These are phyloP conservation scores for Decorospora gaudefroyi DNA, from an alignment of 2,329 filamentous ascomycete species.

Conservation along the genomic window DNA sequence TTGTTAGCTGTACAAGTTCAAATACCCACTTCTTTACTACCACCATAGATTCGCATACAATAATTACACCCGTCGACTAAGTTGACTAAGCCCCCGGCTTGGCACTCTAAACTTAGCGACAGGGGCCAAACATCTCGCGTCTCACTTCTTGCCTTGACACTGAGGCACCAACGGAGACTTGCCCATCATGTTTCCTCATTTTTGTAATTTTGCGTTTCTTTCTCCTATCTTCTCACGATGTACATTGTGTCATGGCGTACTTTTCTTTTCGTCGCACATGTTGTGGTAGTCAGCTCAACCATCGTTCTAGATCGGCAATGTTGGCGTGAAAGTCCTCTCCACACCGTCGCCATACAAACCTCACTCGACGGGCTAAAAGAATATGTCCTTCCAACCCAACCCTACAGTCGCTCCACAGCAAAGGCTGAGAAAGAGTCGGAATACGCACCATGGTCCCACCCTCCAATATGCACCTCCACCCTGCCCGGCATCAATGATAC, in stretches of 20 bases:
- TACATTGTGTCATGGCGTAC: not conserved
- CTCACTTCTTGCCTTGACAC: conserved; percentile 17
- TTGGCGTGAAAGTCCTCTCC: conserved; percentile 29
- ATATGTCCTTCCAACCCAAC: not conserved
- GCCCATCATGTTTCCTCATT: not conserved
- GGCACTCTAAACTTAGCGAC: conserved; percentile 18
- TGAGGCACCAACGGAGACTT: not conserved
- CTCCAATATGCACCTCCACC: conserved; percentile 32
- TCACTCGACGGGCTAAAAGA: conserved; percentile 18
- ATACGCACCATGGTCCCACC: conserved; percentile 32
- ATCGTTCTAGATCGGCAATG: conserved; percentile 28
- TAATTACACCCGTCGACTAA: too few species aligned
- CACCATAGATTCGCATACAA: too few species aligned
- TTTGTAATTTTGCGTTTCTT: too few species aligned
- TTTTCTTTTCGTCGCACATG: not conserved
- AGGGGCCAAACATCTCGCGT: conserved; percentile 22
- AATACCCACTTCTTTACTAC: conserved; percentile 21
- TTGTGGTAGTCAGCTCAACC: conserved; percentile 1
- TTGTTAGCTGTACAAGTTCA: conserved; percentile 27
- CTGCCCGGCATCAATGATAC: conserved; percentile 28
- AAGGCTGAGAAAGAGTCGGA: not conserved
- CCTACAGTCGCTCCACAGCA: not conserved
- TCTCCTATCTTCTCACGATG: too few species aligned
- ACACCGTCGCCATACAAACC: conserved; percentile 16
- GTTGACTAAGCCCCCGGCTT: conserved; percentile 16